Percentiles rank a stretch among this genome's conserved stretches.
These are phyloP conservation scores for Fusarium verrucosum DNA, from an alignment of 2,329 filamentous ascomycete species.

Conservation along the genomic window DNA sequence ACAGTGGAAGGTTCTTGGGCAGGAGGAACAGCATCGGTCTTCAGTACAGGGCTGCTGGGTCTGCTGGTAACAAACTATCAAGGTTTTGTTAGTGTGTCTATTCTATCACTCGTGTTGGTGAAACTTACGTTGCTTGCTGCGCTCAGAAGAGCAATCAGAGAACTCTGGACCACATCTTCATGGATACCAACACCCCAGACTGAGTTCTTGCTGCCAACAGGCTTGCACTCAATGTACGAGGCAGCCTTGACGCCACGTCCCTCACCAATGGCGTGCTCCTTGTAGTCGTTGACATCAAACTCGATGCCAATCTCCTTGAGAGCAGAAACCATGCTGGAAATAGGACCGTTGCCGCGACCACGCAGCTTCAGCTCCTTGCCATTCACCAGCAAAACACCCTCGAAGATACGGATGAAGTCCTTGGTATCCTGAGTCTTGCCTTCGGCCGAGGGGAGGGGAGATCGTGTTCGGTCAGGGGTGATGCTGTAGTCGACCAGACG, in stretches of 20 bases:
- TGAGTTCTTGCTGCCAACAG: slow-evolving; percentile 70
- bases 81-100: neutral
- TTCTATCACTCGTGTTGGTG: fast-evolving
- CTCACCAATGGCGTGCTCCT: slow-evolving; percentile 87
- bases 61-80: slow-evolving; percentile 24
- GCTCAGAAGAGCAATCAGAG: slow-evolving; percentile 83
- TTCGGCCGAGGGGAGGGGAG: slow-evolving; percentile 72
- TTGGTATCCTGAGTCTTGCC: slow-evolving; percentile 80
- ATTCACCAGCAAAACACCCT: slow-evolving; percentile 85
- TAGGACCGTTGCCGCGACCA: slow-evolving; percentile 87
- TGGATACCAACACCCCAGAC: slow-evolving; percentile 95
- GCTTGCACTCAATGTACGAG: slow-evolving; percentile 90
- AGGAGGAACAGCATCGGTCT: neutral
- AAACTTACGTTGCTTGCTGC: slow-evolving; percentile 84
- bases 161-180: slow-evolving; percentile 87
- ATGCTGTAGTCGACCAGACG: slow-evolving; percentile 92
- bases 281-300: slow-evolving; percentile 92
- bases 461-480: slow-evolving; percentile 79
- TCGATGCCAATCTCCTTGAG: slow-evolving; percentile 82
- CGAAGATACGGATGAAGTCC: slow-evolving; percentile 83
- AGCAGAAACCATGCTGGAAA: slow-evolving; percentile 87
- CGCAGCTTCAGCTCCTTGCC: slow-evolving; percentile 79
- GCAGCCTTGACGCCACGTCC: slow-evolving; percentile 90
- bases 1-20: slow-evolving; percentile 17
- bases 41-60: slow-evolving; percentile 18